These are phyloP conservation scores for Aegilops umbellulata DNA, from an alignment of 176 grass and related monocot species.

Conservation along the genomic window DNA sequence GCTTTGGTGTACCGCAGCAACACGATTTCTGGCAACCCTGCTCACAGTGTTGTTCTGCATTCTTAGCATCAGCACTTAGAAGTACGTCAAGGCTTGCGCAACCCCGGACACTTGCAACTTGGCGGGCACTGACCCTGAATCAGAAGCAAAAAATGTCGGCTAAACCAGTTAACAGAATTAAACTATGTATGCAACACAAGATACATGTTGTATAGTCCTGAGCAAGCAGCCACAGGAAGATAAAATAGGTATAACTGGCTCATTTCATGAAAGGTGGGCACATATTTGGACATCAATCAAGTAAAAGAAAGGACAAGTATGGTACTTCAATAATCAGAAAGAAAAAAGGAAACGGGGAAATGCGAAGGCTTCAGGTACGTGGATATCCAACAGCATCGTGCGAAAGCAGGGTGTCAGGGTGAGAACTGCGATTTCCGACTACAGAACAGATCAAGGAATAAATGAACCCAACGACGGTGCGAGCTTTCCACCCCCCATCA, in stretches of 20 bases:
- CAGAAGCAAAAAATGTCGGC: neutral
- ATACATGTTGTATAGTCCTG: neutral
- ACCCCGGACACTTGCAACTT: conserved; percentile 24
- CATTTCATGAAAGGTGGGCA: neutral
- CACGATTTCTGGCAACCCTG: conserved; percentile 20
- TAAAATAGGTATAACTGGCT: neutral
- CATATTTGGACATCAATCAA: neutral
- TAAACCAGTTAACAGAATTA: neutral
- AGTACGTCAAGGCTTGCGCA: conserved; percentile 17
- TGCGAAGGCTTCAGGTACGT: neutral
- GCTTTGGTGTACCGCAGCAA: conserved; percentile 32
- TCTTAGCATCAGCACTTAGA: conserved; percentile 25
- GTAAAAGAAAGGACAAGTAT: neutral
- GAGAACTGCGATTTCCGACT: neutral
- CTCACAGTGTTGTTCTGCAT: conserved; percentile 23
- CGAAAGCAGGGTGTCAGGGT: neutral
- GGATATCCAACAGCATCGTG: neutral
- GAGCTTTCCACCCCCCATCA: neutral
- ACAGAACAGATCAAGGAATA: neutral
- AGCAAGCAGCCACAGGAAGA: conserved; percentile 1
- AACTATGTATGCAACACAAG: neutral
- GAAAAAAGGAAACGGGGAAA: neutral
- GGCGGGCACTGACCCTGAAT: conserved; percentile 27
- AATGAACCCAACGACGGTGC: neutral
- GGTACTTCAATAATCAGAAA: neutral